Base-by-base conservation (phyloP, 192 early-diverging fungal genomes). In the Backusella morwellensis region DNA sequence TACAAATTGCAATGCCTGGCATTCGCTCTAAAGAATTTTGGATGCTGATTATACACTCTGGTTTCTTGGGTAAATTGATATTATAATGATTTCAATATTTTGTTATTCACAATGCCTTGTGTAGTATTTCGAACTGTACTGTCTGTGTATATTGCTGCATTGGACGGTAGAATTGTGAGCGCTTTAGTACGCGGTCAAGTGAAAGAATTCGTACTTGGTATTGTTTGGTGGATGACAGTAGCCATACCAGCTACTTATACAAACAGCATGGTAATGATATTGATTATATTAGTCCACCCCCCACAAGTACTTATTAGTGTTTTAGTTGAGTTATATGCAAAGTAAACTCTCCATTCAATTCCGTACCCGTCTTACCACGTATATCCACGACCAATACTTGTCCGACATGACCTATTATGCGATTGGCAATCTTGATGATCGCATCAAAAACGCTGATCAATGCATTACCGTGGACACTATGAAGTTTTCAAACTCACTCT, bases 171-270 rank as follows among this genome's bases (percentile, higher is more conserved):
- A n/a, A 95, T 96, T 70, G 93, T 95, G 26, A 90, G 88, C 74
- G 92, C 95, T 12, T 79, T 95, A 35, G 94, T 86, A 77, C 86
- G 91, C 29, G 93, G 92, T 11, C 85, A 94, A 66, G 91, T 91
- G 40, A 89, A 85, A 75, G 92, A 94, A 79, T 99, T 99, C 80
- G 78, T 97, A 68, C 80, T 85, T 52, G 92, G 96, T 12, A 91
- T 99, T 63, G 85, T 91, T 44, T 94, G 91, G 85, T 98, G 96
- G 96, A 96, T 97, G 94, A 88, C 85, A 21, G 91, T 98, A 68
- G 96, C 96, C 15, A 87, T 99, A 35, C 97, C 97, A 6, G 97
- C 96, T 12, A 99, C 97, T 56, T 95, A 97, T 84, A 97, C 97
- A 72, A 99, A 99, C 85, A 93, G 90, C 80, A 93, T 97, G 91